Conservation (phyloP, 2,329 filamentous ascomycete genomes). For the Sporothrix sp. region DNA sequence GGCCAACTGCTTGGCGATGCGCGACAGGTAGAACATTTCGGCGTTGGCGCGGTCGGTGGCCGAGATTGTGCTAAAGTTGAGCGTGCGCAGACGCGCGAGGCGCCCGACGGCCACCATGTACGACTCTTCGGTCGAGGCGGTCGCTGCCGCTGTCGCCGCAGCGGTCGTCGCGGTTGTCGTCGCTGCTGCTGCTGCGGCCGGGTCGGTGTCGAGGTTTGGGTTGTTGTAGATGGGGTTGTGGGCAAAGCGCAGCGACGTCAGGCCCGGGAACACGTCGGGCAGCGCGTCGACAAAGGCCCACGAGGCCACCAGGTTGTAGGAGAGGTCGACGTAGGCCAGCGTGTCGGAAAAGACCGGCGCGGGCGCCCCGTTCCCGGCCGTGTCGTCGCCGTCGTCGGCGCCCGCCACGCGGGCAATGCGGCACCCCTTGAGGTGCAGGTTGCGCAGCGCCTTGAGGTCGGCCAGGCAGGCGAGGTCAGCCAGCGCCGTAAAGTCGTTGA, state of each 20-base stretch:
- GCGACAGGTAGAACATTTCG: constrained; percentile 85
- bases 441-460: constrained; percentile 41
- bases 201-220: constrained; percentile 28
- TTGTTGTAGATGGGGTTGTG: constrained; percentile 75
- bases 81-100: constrained; percentile 52
- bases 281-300: constrained; percentile 71
- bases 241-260: constrained; percentile 66
- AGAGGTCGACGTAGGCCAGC: constrained; percentile 60
- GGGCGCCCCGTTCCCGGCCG: no score
- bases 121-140: constrained; percentile 56
- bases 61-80: constrained; percentile 68
- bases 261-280: constrained; percentile 56
- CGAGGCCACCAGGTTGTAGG: constrained; percentile 56
- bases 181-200: neutral
- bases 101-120: constrained; percentile 84
- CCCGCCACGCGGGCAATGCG: constrained; percentile 41
- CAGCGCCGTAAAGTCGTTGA: constrained; percentile 56
- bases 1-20: constrained; percentile 67
- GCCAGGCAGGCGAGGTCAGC: constrained; percentile 47
- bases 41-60: constrained; percentile 71
- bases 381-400: no score
- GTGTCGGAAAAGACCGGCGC: constrained; percentile 25
- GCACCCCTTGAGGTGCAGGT: constrained; percentile 68
- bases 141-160: constrained; percentile 13
- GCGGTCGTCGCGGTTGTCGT: neutral